Conservation (phyloP, 1,284 basidiomycete genomes). For the Fomes fomentarius region DNA sequence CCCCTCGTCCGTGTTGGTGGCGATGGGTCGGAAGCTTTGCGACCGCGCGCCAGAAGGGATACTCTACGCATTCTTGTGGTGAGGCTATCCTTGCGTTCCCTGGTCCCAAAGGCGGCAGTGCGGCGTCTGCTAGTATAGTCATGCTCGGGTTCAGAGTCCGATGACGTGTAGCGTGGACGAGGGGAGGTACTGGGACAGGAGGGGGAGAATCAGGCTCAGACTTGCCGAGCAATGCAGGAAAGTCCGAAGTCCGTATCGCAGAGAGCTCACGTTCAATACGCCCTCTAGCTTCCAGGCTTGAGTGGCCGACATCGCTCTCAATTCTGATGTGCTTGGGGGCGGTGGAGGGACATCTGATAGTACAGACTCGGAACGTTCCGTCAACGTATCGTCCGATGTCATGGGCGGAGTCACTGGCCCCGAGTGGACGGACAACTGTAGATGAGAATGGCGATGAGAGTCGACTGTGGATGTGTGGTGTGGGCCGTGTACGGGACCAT, state of each 20-base stretch:
- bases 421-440: conserved; percentile 20
- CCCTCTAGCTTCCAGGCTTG: conserved; percentile 16
- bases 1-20: conserved; percentile 13
- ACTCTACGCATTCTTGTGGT: conserved; percentile 17
- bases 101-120: conserved; percentile 6
- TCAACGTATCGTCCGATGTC: conserved; percentile 37
- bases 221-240: conserved; percentile 28
- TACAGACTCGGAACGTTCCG: conserved; percentile 25
- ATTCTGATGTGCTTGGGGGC: conserved; percentile 19
- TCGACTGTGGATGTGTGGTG: conserved; percentile 16
- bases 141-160: conserved; percentile 17
- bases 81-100: conserved; percentile 20
- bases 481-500: conserved; percentile 15
- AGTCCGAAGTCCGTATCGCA: conserved; percentile 30
- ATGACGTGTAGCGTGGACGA: conserved; percentile 1
- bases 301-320: conserved; percentile 7
- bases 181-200: conserved; percentile 18
- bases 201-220: conserved; percentile 15
- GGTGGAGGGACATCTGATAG: conserved; percentile 24
- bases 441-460: conserved; percentile 19
- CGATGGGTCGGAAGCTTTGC: conserved; percentile 22
- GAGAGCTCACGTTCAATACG: conserved; percentile 21
- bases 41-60: conserved; percentile 14
- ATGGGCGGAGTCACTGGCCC: conserved; percentile 32
- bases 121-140: conserved; percentile 12